phyloP scores from a whole-genome alignment of 805 yeast species.

The Spencermartinsiella europaea region DNA sequence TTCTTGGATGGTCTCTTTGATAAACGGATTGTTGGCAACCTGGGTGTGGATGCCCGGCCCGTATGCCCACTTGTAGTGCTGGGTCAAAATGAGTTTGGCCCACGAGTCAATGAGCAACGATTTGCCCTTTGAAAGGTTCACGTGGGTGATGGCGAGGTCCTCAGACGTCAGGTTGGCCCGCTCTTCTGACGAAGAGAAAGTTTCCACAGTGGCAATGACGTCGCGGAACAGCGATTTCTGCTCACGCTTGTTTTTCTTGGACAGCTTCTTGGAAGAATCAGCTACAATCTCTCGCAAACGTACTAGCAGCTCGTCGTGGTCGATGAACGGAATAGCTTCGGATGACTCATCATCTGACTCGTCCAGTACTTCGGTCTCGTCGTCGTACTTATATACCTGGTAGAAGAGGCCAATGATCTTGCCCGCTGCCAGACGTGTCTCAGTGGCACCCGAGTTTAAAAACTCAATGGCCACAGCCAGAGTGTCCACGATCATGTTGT shows the following conservation, averaged over 20 bases:
- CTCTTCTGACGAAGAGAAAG: conserved; percentile 34
- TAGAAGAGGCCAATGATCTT: conserved; percentile 51
- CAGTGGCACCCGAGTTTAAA: conserved; percentile 40
- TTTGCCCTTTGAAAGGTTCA: conserved; percentile 23
- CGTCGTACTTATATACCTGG: conserved; percentile 44
- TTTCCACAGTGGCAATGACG: conserved; percentile 44
- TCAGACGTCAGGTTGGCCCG: conserved; percentile 21
- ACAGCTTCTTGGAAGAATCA: conserved; percentile 50
- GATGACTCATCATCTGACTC: conserved; percentile 34
- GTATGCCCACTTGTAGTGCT: conserved; percentile 33
- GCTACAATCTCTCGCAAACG: conserved; percentile 35
- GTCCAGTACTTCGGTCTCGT: conserved; percentile 34
- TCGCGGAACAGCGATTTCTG: conserved; percentile 58
- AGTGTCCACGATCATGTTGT: conserved; percentile 39
- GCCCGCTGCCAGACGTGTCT: conserved; percentile 51
- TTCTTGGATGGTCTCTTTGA: conserved; percentile 20
- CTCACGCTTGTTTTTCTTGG: conserved; percentile 59
- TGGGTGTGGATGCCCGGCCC: conserved; percentile 34
- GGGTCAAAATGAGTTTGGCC: conserved; percentile 30
- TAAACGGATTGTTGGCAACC: conserved; percentile 31
- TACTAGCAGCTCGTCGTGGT: conserved; percentile 33
- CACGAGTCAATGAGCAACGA: conserved; percentile 30
- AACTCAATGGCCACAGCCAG: conserved; percentile 39
- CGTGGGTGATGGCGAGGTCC: conserved; percentile 24
- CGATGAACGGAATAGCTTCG: conserved; percentile 48